Evolutionary conservation across 2,329 filamentous ascomycete species (phyloP).

Genomic region (Colletotrichum sp.): DNA sequence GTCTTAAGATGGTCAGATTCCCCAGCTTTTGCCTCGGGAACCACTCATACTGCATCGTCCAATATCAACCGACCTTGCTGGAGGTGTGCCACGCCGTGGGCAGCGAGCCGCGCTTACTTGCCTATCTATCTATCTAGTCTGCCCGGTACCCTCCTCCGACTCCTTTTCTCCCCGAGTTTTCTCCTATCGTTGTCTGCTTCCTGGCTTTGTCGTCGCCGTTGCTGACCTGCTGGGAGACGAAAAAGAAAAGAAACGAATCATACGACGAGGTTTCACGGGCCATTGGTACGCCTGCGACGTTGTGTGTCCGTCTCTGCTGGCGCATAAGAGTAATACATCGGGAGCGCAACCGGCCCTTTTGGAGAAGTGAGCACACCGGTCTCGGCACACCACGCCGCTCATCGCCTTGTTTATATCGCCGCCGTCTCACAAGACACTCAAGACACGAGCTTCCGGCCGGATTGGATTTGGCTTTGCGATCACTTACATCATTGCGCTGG

Average conservation of each 20-base stretch:
- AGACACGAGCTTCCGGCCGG: not conserved
- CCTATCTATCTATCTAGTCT: not conserved
- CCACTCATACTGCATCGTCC: not conserved
- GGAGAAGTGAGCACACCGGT: not conserved
- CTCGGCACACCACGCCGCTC: not conserved
- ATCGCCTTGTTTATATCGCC: not conserved
- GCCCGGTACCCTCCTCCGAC: not conserved
- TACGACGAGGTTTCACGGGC: not conserved
- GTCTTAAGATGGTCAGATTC: constrained; percentile 5
- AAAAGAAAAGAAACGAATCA: not conserved
- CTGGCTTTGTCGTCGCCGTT: not conserved
- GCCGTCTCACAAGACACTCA: not conserved
- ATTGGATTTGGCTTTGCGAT: not conserved
- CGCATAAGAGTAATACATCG: not conserved
- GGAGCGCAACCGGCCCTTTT: not conserved
- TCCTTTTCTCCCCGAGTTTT: not conserved
- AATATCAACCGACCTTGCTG: not conserved
- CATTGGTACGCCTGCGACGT: not conserved
- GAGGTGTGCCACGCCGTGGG: not conserved
- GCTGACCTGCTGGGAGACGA: not conserved
- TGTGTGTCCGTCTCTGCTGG: not conserved
- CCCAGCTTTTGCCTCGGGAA: constrained; percentile 10
- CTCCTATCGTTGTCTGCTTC: not conserved
- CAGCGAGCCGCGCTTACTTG: not conserved
- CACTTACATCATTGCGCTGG: not conserved